Conservation (phyloP, 148 eudicot species). For the Diospyros lotus region DNA sequence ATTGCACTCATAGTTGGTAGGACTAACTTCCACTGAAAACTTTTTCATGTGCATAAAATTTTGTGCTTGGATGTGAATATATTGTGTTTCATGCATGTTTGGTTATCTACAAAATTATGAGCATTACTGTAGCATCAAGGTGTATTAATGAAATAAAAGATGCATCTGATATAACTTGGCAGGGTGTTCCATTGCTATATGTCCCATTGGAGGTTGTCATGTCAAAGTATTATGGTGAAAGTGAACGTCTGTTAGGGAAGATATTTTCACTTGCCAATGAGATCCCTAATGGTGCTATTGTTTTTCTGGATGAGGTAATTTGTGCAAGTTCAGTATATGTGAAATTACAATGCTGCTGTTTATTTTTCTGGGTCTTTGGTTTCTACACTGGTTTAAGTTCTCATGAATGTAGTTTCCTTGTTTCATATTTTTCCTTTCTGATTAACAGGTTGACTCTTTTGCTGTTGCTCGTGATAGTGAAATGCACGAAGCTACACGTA, state of each 20-base stretch:
- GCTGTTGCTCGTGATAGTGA: constrained; percentile 95
- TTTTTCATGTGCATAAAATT: too few relatives aligned
- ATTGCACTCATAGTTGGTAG: too few relatives aligned
- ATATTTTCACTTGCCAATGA: constrained; percentile 93
- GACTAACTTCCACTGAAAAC: too few relatives aligned
- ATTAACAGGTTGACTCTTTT: constrained; percentile 83
- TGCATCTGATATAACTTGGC: constrained; percentile 13
- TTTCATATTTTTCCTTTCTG: background rate
- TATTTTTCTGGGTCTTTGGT: background rate
- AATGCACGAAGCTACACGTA: constrained; percentile 94
- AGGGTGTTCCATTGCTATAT: constrained; percentile 89
- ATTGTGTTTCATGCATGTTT: background rate
- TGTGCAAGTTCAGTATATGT: background rate
- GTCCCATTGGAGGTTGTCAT: constrained; percentile 85
- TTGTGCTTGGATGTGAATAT: background rate
- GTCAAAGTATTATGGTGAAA: constrained; percentile 98
- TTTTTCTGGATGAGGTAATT: constrained; percentile 92
- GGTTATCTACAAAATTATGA: background rate
- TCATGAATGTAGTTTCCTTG: background rate
- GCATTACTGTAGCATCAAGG: background rate
- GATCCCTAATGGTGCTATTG: constrained; percentile 79
- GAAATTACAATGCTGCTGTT: background rate
- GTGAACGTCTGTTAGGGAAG: constrained; percentile 86
- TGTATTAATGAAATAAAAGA: background rate
- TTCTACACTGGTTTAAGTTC: background rate